Conservation (phyloP, 176 grass and related monocot genomes). For the Oryza longistaminata region DNA sequence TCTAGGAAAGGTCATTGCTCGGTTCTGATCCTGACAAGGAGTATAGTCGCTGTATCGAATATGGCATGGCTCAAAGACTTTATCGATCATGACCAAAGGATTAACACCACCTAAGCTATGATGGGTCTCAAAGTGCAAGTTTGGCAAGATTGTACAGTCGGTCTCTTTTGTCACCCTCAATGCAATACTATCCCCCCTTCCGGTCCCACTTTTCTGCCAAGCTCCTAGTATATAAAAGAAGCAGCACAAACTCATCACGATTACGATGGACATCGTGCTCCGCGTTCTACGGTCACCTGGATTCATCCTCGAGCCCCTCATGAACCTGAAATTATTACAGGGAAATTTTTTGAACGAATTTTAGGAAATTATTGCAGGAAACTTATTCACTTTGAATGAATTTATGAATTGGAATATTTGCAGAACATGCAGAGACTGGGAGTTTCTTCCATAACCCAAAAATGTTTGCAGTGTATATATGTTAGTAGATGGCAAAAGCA, state of each 20-base stretch:
- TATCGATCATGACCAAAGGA: slow-evolving; percentile 46
- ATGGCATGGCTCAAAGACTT: slow-evolving; percentile 66
- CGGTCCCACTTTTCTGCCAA: slow-evolving; percentile 83
- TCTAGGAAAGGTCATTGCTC: slow-evolving; percentile 69
- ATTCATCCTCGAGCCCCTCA: slow-evolving; percentile 79
- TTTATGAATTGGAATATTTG: background rate
- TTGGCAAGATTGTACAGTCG: slow-evolving; percentile 67
- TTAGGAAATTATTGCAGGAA: slow-evolving; percentile 24
- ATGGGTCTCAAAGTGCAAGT: slow-evolving; percentile 85
- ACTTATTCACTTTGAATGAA: no score
- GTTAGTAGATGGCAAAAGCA: background rate
- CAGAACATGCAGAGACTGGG: background rate
- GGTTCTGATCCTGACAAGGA: slow-evolving; percentile 75
- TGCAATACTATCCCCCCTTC: slow-evolving; percentile 76
- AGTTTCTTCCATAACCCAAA: background rate
- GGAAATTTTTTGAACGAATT: background rate
- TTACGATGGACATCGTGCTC: slow-evolving; percentile 58
- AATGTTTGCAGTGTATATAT: background rate
- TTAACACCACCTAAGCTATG: slow-evolving; percentile 50
- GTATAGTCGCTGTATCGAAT: slow-evolving; percentile 65
- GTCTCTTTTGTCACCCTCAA: slow-evolving; percentile 63
- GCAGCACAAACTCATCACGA: slow-evolving; percentile 64
- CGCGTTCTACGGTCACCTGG: slow-evolving; percentile 47
- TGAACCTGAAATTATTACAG: slow-evolving; percentile 50
- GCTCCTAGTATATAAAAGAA: slow-evolving; percentile 86